phyloP scores from a whole-genome alignment of 805 yeast species.

The Brettanomyces custersianus region DNA sequence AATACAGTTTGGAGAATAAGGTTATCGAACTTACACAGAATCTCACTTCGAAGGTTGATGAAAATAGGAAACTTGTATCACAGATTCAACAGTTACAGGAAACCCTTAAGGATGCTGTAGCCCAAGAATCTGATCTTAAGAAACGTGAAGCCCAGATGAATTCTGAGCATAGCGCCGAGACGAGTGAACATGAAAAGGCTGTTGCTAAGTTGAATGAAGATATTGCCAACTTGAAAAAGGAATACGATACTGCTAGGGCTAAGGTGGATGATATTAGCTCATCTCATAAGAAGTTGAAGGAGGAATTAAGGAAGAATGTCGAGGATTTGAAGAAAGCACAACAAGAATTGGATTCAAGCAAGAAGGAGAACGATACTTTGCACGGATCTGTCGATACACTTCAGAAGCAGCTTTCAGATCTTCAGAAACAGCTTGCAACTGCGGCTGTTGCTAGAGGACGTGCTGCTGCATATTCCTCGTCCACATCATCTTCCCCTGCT shows the following conservation, averaged over 20 bases:
- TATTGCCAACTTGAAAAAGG: slow-evolving; percentile 42
- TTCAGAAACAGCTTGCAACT: slow-evolving; percentile 21
- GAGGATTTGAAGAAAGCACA: slow-evolving; percentile 55
- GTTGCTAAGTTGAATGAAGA: slow-evolving; percentile 46
- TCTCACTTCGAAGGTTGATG: slow-evolving; percentile 69
- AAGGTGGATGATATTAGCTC: slow-evolving; percentile 53
- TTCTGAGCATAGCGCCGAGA: slow-evolving; percentile 34
- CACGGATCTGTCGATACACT: slow-evolving; percentile 51
- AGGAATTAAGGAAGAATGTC: slow-evolving; percentile 52
- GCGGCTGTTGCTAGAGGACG: slow-evolving; percentile 1
- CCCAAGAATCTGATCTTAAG: slow-evolving; percentile 44
- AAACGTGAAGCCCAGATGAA: slow-evolving; percentile 46
- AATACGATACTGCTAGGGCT: slow-evolving; percentile 46
- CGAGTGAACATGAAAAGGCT: slow-evolving; percentile 39
- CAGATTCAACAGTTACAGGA: slow-evolving; percentile 49
- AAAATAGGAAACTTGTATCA: slow-evolving; percentile 60
- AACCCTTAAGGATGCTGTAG: slow-evolving; percentile 44
- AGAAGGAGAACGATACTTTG: slow-evolving; percentile 57
- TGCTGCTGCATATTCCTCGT: slow-evolving; percentile 8
- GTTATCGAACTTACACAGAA: slow-evolving; percentile 93
- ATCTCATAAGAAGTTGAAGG: slow-evolving; percentile 53
- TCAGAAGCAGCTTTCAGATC: slow-evolving; percentile 30
- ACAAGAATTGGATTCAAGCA: slow-evolving; percentile 47
- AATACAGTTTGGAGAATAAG: slow-evolving; percentile 90
- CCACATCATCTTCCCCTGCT: slow-evolving; percentile 2